Base-by-base conservation (phyloP, 306 rosid genomes). In the Fragaria iinumae region DNA sequence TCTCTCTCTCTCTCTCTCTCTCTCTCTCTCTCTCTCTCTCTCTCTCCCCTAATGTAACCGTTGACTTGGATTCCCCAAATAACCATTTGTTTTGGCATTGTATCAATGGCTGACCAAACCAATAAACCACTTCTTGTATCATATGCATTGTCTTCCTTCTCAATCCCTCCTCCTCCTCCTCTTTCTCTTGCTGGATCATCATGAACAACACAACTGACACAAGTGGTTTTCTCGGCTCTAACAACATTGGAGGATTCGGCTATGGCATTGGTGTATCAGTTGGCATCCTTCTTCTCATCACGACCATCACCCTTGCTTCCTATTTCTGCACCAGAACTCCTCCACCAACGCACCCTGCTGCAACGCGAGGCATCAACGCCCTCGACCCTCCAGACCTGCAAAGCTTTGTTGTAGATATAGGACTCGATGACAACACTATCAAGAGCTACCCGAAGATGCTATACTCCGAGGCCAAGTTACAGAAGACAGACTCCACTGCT, bases 231-330 rank as follows among this genome's bases (percentile, higher is more conserved):
- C 78, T 90, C 27, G 91, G 89, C 32, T 84, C 96, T 4, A 79
- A 23, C 59, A 45, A 80, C 86, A 81, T 89, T 23, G 91, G 93
- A 63, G 91, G 97, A 5, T 88, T 90, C 52, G 93, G 97, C 66
- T 92, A 89, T 73, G 99, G 91, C 68, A 85, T 95, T 75, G 99
- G 97, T 49, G 88, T 92, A 38, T 92, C 98, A 11, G 79, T 89
- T 81, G 97, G 97, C 5, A 83, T 94, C 64, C 97, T 94, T 21
- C 50, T 94, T 27, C 95, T 91, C 66, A 88, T 94, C 74, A 90
- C 98, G 62, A 92, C 96, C 75, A 86, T 95, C 78, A 88, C 94
- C 67, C 86, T 94, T n/a, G 83, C 96, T 36, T 91, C 96, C 49
- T 94, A 94, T 73, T 91, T 90, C 79, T 94, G 98, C 89, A 72